Base-by-base conservation (phyloP, 2,329 filamentous ascomycete species). In the Aspergillus brunneoviolaceus region DNA sequence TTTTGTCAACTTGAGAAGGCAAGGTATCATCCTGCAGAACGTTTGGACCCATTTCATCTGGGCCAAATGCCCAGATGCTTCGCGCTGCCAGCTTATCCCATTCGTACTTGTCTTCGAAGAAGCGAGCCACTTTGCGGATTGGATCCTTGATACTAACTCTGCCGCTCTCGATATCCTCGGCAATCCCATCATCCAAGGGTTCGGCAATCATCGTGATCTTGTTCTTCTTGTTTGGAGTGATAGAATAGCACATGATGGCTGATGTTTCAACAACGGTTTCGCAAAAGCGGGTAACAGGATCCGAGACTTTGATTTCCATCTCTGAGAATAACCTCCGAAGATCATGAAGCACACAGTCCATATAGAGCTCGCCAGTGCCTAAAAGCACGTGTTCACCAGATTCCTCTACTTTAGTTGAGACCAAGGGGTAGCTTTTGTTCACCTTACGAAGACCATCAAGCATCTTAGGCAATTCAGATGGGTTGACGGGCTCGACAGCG, bases 141-240 rank as follows among this genome's bases (percentile, higher is more conserved):
- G 95, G 93, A 68, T 98, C 94, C 64, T 90, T 91, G 79, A 99
- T 97, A 70, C 86, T 92, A 69, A 99, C 93, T 58, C 86, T 89
- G 27, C 94, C 93, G 51, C 86, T 87, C 79, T 99, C 95, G 64
- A 99, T 98, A 70, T 99, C 95, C 70, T 91, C 88, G 5, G 94
- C 92, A 63, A 99, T 96, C 16, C 95, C 95, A 69, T 96, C 90
- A 67, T 99, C 95, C 14, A 99, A 81, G 35, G 95, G 94, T 75
- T 99, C 95, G 3, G 95, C 95, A 59, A 98, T 90, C 91, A 99
- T 97, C 39, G 95, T 98, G 70, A 99, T 90, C 76, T 96, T 96
- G 81, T 99, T 99, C 82, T 97, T 97, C 80, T 99, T 99, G 81
- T 99, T 99, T 2, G 95, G 95, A 2, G 95, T 98, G 68, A 96